Percentiles rank a stretch among this genome's conserved stretches.
Conservation (phyloP, 306 rosid species). For the Cicer pinnatifidum region DNA sequence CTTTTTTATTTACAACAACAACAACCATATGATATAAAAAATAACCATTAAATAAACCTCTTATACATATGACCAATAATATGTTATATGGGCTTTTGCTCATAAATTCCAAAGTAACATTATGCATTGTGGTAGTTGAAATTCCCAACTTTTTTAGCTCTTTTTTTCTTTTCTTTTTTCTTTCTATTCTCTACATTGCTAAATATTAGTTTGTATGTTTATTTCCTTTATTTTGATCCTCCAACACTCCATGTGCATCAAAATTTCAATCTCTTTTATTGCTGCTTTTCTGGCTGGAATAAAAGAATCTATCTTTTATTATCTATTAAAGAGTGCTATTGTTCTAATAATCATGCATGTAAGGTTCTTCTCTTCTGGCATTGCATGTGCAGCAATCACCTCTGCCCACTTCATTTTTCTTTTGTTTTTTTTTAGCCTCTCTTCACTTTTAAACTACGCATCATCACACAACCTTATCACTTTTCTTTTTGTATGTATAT, state of each 20-base stretch:
- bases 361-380: conserved; percentile 80
- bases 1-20: conserved; percentile 5
- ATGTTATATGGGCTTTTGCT: neutral
- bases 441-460: conserved; percentile 40
- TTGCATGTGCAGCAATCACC: conserved; percentile 78
- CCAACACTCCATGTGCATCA: conserved; percentile 86
- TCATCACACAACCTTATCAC: conserved; percentile 3
- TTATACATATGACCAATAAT: neutral
- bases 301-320: conserved; percentile 60
- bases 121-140: conserved; percentile 16
- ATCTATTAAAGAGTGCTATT: conserved; percentile 4
- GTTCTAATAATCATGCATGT: conserved; percentile 60
- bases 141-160: conserved; percentile 35
- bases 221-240: conserved; percentile 24
- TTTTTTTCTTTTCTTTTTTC: neutral
- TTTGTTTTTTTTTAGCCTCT: conserved; percentile 42
- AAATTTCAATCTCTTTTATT: conserved; percentile 49
- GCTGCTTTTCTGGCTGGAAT: conserved; percentile 57
- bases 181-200: neutral
- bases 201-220: neutral
- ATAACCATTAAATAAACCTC: neutral
- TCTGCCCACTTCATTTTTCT: conserved; percentile 60
- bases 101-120: neutral
- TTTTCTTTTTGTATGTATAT: neutral
- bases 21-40: neutral